Evolutionary conservation across 257 asterid genomes (phyloP), one percentile per base, ranked within the genome.

Genomic region (Lavandula angustifolia): DNA sequence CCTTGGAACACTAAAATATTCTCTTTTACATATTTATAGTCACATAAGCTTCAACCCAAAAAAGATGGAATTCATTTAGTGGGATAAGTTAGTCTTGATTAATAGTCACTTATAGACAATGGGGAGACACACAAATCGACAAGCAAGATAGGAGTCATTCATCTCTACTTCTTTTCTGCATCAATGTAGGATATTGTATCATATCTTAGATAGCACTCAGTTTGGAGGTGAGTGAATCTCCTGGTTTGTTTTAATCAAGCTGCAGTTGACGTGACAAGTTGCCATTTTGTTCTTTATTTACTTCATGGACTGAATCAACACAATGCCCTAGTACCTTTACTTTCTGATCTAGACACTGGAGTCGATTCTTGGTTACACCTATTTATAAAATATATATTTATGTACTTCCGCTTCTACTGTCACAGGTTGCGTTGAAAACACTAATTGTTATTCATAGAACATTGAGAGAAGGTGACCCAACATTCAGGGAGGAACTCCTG

Each of bases 401-500:
- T 55, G 52, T 33, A 54, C 54, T 54, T 32, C 29, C 3, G 9
- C 51, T 50, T 60, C 35, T 41, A 5, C 49, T 61, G 37, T 62
- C 58, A 76, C 73, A 92, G 98, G 98, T 92, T 74, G 98, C 96
- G 32, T 69, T 92, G 77, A 92, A 92, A 80, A 89, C 98, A 1
- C 73, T 92, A 54, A 78, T 92, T 60, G 96, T 89, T 72, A 87
- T 92, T 60, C 98, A 92, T 73, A 85, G 96, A 77, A 75, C 96
- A 61, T 61, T 92, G 80, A 84, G 98, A 77, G 98, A 92, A 81
- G 98, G 98, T 73, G 97, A 89, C 74, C 98, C 96, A 8, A 87
- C 96, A 31, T 92, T 92, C 64, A 84, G 89, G 70, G 96, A 92
- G 79, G 98, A 92, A 75, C 83, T 92, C 56, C 58, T 87, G 77